Evolutionary conservation across 2,329 filamentous ascomycete genomes (phyloP).

Genomic region (Fusarium albosuccineum): DNA sequence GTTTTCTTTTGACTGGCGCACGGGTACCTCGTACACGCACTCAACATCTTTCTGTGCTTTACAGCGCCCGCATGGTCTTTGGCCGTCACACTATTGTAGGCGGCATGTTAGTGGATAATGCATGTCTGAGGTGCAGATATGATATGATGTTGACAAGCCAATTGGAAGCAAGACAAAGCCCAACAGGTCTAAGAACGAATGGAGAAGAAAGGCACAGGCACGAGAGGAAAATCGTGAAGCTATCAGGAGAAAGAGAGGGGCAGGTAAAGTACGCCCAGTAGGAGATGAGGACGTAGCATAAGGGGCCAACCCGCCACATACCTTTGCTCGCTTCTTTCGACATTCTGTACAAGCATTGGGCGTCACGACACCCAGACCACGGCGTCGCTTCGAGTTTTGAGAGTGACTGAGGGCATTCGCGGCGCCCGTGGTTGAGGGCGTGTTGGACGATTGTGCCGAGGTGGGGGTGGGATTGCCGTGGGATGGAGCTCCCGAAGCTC

Average conservation of each 20-base stretch:
- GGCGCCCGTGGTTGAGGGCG: constrained; percentile 40
- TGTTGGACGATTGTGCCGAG: constrained; percentile 46
- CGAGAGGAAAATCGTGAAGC: not conserved
- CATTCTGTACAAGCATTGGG: constrained; percentile 73
- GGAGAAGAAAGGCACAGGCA: not conserved
- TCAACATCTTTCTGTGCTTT: constrained; percentile 65
- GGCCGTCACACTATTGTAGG: constrained; percentile 67
- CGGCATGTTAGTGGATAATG: constrained; percentile 27
- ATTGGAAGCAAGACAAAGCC: not conserved
- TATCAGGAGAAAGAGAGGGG: constrained; percentile 3
- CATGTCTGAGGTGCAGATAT: not conserved
- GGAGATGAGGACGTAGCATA: not conserved
- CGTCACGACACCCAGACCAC: constrained; percentile 69
- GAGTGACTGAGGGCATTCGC: constrained; percentile 37
- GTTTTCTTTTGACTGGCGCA: constrained; percentile 74
- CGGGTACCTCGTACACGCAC: constrained; percentile 72
- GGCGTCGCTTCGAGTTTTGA: constrained; percentile 63
- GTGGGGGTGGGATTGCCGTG: constrained; percentile 49
- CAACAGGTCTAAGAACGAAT: not conserved
- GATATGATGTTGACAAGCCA: not conserved
- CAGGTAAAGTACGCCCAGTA: not conserved
- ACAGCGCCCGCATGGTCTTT: constrained; percentile 68
- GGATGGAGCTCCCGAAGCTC: constrained; percentile 41
- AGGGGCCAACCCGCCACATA: constrained; percentile 45
- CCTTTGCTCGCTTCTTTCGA: constrained; percentile 73